Evolutionary conservation across 257 asterid species (phyloP), one percentile per base, ranked within the genome.

Genomic region (Gentiana macrophylla): DNA sequence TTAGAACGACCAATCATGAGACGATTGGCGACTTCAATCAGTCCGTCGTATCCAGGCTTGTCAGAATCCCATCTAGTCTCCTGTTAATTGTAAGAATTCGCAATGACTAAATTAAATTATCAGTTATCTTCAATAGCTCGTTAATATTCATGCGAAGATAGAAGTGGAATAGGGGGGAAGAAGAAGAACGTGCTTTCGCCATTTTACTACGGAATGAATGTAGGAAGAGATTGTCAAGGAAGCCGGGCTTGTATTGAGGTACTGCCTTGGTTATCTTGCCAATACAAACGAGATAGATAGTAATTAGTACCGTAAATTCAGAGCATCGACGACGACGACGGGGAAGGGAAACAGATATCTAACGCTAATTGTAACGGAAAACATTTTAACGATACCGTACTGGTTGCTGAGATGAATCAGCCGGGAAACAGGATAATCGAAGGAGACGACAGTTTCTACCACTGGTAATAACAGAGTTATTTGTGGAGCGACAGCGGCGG

Each of bases 51-150:
- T 50, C 95, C 95, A 32, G 91, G 82, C 69, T 75, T 85, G 3
- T 74, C 83, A 8, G 97, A 88, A 55, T 88, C 95, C 97, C 97
- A 88, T 44, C 89, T 86, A 54, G 78, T 72, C 61, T 79, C 93
- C 91, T 88, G 71, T 36, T 8, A 0, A 55, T 15, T 9, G 12
- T 45, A 37, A 5, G 46, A 6, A 34, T 10, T 32, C 3, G 9
- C 11, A 12, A 5, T 3, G n/a, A 12, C 2, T 32, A 35, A 5
- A 12, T 2, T 4, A 46, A 13, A 32, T 5, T 13, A 32, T 36
- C 32, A 10, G n/a, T 37, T 37, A 6, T 2, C 24, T 62, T 49
- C 44, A 7, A 5, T 15, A 9, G 8, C 13, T 7, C 7, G 3
- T 41, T 15, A 55, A 49, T n/a, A 56, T 49, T 38, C 6, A 43